Conservation (phyloP, 2,329 filamentous ascomycete species). For the Pseudocercospora eumusae region DNA sequence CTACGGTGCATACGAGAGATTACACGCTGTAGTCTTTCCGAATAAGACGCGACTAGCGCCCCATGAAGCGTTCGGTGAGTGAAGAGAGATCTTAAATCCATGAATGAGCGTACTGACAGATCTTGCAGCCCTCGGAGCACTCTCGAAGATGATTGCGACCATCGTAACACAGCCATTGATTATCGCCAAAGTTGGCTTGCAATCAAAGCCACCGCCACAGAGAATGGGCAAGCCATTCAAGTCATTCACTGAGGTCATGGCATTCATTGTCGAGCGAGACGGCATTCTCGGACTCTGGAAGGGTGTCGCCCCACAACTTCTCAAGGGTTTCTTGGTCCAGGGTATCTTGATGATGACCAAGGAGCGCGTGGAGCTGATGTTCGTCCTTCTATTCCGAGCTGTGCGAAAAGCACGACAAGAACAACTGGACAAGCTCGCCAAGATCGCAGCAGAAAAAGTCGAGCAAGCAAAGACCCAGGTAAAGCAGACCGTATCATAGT, state of each 20-base stretch:
- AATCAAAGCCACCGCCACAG: slow-evolving; percentile 84
- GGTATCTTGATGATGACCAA: slow-evolving; percentile 99
- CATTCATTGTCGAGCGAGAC: slow-evolving; percentile 87
- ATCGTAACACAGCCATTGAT: slow-evolving; percentile 93
- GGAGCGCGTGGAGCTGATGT: slow-evolving; percentile 87
- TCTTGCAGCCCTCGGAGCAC: slow-evolving; percentile 71
- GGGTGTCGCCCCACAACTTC: slow-evolving; percentile 88
- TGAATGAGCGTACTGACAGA: background rate
- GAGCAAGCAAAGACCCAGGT: slow-evolving; percentile 47
- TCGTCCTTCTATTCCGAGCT: slow-evolving; percentile 83
- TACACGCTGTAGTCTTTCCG: slow-evolving; percentile 76
- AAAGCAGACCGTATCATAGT: slow-evolving; percentile 6
- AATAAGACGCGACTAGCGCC: slow-evolving; percentile 73
- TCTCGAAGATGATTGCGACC: slow-evolving; percentile 90
- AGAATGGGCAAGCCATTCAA: slow-evolving; percentile 90
- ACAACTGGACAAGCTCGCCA: slow-evolving; percentile 68
- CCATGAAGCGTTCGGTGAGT: slow-evolving; percentile 88
- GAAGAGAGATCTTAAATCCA: background rate
- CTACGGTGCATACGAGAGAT: slow-evolving; percentile 91
- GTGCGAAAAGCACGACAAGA: slow-evolving; percentile 69
- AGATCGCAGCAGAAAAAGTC: slow-evolving; percentile 60
- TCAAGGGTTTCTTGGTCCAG: slow-evolving; percentile 91
- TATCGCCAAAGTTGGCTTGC: slow-evolving; percentile 94
- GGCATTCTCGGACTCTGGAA: slow-evolving; percentile 86
- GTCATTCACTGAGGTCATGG: slow-evolving; percentile 91